Base-by-base conservation (phyloP, 768 basidiomycete genomes). In the Agrocybe chaxingu region DNA sequence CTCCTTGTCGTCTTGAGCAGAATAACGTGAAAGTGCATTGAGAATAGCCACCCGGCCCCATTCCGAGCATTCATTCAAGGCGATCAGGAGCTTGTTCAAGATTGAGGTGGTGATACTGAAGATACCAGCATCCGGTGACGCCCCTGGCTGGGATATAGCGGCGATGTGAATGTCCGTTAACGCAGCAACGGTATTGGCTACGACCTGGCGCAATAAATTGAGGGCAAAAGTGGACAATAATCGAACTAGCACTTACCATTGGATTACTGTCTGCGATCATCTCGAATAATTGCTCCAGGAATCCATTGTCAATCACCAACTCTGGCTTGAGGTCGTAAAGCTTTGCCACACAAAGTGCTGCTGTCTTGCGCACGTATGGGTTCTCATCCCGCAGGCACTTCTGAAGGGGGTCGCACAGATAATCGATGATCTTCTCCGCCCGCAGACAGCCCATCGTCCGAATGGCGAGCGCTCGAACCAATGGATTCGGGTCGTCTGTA, bases 351-450 rank as follows among this genome's bases (percentile, higher is more conserved):
- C 96, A 97, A 7, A 99, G 72, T 7, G 94, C 95, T 1, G 95
- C 97, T 5, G 96, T 98, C 76, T 98, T 99, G 59, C 96, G 85
- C 30, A 98, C 97, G 66, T 99, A 99, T 1, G 97, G 96, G 60
- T 97, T 97, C 59, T 98, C 95, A 70, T 98, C 97, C 38, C 84
- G 81, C 24, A 98, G 75, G 59, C 90, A 92, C 61, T 92, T 91
- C 58, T 92, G 89, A 3, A 99, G 74, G 0, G 97, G 96, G 66
- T 94, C 90, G 60, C 87, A 92, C n/a, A 99, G 82, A 69, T 98
- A 99, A 72, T 98, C 95, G 68, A 98, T 92, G 66, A 98, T 98
- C 82, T 98, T 98, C 68, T 98, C 97, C 7, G 96, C 95, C 37
- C 95, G 89, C 42, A 99, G 71, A 62, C 91, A 90, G 32, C 93